Percentiles rank a stretch among this genome's conserved stretches.
Evolutionary conservation across 805 yeast genomes (phyloP).

Genomic region (Candida arabinofermentans): DNA sequence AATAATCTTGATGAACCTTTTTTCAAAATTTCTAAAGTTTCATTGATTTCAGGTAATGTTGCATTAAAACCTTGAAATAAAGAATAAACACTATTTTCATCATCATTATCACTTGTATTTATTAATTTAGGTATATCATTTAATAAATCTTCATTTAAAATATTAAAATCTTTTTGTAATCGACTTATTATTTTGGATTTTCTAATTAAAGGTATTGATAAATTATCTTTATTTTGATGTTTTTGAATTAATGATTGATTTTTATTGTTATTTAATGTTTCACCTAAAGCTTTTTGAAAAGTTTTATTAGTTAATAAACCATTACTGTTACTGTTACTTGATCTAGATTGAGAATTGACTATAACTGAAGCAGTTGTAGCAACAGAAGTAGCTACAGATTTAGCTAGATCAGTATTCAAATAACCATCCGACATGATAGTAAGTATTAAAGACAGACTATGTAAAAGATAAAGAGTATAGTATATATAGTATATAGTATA

Average conservation of each 20-base stretch:
- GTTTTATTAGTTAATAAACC: slow-evolving; percentile 26
- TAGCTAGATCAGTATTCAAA: slow-evolving; percentile 34
- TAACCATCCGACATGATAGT: slow-evolving; percentile 1
- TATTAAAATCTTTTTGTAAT: slow-evolving; percentile 39
- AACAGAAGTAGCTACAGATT: slow-evolving; percentile 49
- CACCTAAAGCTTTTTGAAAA: slow-evolving; percentile 45
- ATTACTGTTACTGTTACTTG: too few species aligned
- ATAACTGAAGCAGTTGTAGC: slow-evolving; percentile 55
- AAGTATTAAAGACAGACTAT: too few species aligned
- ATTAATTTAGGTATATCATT: slow-evolving; percentile 43
- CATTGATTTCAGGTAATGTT: slow-evolving; percentile 47
- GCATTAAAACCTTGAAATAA: slow-evolving; percentile 71
- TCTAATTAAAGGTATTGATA: slow-evolving; percentile 11
- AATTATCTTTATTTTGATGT: slow-evolving; percentile 13
- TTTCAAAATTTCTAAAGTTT: slow-evolving; percentile 31
- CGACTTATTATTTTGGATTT: slow-evolving; percentile 10
- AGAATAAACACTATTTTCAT: slow-evolving; percentile 36
- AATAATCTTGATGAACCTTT: slow-evolving; percentile 19
- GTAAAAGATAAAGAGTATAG: too few species aligned
- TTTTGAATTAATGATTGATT: slow-evolving; percentile 19
- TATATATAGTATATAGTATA: too few species aligned
- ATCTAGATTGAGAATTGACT: too few species aligned
- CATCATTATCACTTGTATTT: slow-evolving; percentile 6
- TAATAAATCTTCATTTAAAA: slow-evolving; percentile 60
- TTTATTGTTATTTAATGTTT: slow-evolving; percentile 34